Conservation (phyloP, 176 grass and related monocot genomes). For the Phoenix roebelenii region DNA sequence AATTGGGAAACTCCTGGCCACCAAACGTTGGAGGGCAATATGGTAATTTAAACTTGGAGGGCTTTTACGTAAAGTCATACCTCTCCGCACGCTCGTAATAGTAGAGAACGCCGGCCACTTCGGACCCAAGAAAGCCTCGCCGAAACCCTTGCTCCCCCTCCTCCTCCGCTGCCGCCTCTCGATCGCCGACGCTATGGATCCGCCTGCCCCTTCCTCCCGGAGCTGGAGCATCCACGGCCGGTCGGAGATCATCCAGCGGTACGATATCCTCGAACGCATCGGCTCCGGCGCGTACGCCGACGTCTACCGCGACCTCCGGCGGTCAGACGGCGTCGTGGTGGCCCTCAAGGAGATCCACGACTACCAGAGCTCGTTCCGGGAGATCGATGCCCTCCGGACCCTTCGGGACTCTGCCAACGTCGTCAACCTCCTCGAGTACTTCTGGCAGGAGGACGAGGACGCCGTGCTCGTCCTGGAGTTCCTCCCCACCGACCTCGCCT, state of each 20-base stretch:
- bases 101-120: no score
- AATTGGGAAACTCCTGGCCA: no score
- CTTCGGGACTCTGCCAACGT: conserved; percentile 35
- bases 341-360: conserved; percentile 97
- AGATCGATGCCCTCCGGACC: conserved; percentile 64
- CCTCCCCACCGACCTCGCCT: conserved; percentile 51
- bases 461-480: conserved; percentile 89
- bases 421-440: conserved; percentile 67
- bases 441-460: conserved; percentile 45
- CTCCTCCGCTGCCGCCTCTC: no score
- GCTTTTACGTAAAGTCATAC: no score
- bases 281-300: conserved; percentile 89
- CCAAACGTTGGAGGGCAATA: no score
- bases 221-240: conserved; percentile 94
- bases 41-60: no score
- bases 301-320: conserved; percentile 81
- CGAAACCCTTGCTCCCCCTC: no score
- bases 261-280: conserved; percentile 67
- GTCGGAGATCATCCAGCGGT: conserved; percentile 48
- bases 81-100: no score
- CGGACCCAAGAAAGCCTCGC: no score
- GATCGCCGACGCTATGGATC: background rate
- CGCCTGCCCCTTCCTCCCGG: conserved; percentile 9
- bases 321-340: conserved; percentile 54
- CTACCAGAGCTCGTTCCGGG: conserved; percentile 58